A percentile compares a stretch with the other conserved stretches of the same genome.
Conservation (phyloP, 306 rosid species). For the Fragaria iinumae region DNA sequence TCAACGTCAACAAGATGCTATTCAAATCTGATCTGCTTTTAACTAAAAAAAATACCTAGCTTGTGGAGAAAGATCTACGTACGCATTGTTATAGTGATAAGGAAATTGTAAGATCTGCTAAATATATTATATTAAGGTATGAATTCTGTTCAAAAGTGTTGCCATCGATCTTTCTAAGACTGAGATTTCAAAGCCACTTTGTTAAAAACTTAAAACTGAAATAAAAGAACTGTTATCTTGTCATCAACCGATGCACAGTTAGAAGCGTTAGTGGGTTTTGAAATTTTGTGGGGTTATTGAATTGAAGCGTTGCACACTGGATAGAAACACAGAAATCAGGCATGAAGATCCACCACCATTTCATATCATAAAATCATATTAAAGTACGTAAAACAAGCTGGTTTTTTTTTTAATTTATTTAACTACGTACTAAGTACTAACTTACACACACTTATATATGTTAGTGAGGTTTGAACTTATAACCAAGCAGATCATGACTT, state of each 20-base stretch:
- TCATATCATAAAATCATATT: neutral
- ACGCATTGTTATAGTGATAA: neutral
- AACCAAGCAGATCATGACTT: no score
- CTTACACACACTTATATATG: no score
- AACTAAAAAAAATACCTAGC: neutral
- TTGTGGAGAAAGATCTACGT: neutral
- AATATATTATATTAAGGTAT: neutral
- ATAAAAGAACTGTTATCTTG: no score
- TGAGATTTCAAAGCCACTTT: neutral
- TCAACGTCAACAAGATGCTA: slow-evolving; percentile 44
- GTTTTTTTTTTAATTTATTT: no score
- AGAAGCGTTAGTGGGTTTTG: neutral
- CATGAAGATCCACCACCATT: neutral
- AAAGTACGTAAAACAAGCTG: neutral
- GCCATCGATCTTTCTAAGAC: neutral
- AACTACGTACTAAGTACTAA: no score
- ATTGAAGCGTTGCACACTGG: neutral
- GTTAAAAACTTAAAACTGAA: neutral
- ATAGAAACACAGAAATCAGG: neutral
- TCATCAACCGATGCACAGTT: neutral
- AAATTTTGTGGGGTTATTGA: neutral
- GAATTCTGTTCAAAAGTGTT: neutral
- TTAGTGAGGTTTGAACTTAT: no score
- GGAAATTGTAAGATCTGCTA: neutral
- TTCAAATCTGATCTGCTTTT: slow-evolving; percentile 34